These are phyloP conservation scores for Hygrophoropsis aurantiaca DNA, from an alignment of 768 basidiomycete genomes.

Conservation along the genomic window DNA sequence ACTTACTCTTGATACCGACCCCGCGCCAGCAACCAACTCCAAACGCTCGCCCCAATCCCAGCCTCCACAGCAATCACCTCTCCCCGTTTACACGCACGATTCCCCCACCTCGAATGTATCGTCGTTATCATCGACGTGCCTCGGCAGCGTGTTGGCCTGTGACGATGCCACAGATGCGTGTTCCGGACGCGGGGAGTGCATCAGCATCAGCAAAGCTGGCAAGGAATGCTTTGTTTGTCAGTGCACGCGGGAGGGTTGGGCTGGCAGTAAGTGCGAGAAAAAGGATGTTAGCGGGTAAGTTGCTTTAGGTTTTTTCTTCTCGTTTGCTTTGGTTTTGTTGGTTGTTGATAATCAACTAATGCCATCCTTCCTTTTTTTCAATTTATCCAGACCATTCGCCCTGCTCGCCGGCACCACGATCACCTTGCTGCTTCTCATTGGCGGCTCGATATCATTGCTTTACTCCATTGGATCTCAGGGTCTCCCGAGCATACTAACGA, in stretches of 20 bases:
- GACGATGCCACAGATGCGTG: slow-evolving; percentile 62
- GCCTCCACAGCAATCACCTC: slow-evolving; percentile 47
- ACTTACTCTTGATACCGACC: slow-evolving; percentile 55
- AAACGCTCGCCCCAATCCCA: slow-evolving; percentile 45
- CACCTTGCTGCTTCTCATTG: slow-evolving; percentile 60
- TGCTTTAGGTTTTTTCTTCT: background rate
- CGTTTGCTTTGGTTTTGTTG: too few species aligned
- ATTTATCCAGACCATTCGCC: slow-evolving; percentile 60
- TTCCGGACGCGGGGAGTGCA: slow-evolving; percentile 70
- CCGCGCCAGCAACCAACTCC: slow-evolving; percentile 23
- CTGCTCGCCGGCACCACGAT: slow-evolving; percentile 70
- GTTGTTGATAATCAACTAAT: too few species aligned
- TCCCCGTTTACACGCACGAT: slow-evolving; percentile 43
- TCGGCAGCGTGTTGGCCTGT: slow-evolving; percentile 53
- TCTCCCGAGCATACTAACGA: slow-evolving; percentile 74
- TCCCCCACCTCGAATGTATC: slow-evolving; percentile 59
- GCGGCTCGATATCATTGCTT: slow-evolving; percentile 67
- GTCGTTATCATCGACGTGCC: slow-evolving; percentile 52
- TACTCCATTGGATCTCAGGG: slow-evolving; percentile 58
- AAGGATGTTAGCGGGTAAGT: slow-evolving; percentile 81
- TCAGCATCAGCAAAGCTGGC: slow-evolving; percentile 58
- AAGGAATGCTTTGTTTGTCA: slow-evolving; percentile 48
- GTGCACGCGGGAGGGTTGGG: slow-evolving; percentile 64
- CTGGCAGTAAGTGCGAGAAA: slow-evolving; percentile 71
- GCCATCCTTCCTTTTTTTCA: background rate